Evolutionary conservation across 140 eudicot genomes (phyloP), one percentile per base, ranked within the genome.

Genomic region (Artemisia princeps): DNA sequence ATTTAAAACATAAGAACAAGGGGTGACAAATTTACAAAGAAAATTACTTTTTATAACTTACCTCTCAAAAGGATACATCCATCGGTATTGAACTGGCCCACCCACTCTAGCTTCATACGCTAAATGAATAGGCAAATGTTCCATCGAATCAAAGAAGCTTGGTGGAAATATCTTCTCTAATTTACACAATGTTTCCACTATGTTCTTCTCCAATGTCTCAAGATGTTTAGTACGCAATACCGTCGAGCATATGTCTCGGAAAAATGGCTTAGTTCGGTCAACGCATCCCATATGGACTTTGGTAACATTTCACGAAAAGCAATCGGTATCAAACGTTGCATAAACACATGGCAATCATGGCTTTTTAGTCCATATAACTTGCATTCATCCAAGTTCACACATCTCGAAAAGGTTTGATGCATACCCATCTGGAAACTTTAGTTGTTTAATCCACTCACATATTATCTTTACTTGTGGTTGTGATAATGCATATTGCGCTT

Each of bases 231-330:
- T 24, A 24, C 2, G 28, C 28, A 24, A 24, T 24, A 24, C 28
- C 4, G 28, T 24, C 4, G 28, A 24, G 28, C 55, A 63, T 16
- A 63, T 40, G 42, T 63, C 68, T 14, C 68, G 13, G 15, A 63
- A 63, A 10, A 63, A 63, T 63, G 68, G 28, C 56, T 63, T 6
- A 63, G 55, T 15, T 63, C 68, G 17, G 54, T 60, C 46, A 60
- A 17, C 1, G 46, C 66, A 61, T 28, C 13, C 66, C 66, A 61
- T 28, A 28, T 28, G 3, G 66, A 17, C 26, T 10, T 61, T 16
- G 66, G 66, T 12, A 61, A 61, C 20, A 61, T 12, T 15, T 61
- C 66, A 2, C 19, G 20, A 14, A 61, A 61, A 12, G 51, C 66
- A 61, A 37, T 61, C 3, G 22, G 49, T 24, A 24, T 24, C 28